Percentiles rank a stretch among this genome's conserved stretches.
Conservation (phyloP, 495 filamentous ascomycete species). For the Xylaria telfairii region DNA sequence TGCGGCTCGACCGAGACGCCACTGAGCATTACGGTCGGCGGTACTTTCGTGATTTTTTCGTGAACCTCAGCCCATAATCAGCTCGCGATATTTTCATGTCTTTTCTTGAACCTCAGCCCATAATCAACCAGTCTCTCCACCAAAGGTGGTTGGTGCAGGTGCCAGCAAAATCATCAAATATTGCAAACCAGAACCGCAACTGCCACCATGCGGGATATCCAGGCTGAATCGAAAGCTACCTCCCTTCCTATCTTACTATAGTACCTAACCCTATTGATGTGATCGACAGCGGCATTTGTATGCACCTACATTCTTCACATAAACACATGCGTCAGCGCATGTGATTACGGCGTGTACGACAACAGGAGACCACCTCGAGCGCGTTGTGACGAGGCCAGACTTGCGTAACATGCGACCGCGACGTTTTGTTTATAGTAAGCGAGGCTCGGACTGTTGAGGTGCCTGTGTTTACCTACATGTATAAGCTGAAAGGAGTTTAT, state of each 20-base stretch:
- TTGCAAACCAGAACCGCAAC: neutral
- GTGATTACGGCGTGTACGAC: neutral
- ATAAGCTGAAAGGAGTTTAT: neutral
- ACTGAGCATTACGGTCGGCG: neutral
- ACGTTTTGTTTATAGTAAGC: neutral
- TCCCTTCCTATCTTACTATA: neutral
- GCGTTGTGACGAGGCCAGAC: neutral
- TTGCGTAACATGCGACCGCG: slow-evolving; percentile 7
- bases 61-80: neutral
- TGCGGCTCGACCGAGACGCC: neutral
- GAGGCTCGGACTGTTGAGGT: neutral
- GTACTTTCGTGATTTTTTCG: neutral
- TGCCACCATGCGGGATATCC: neutral
- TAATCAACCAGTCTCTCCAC: neutral
- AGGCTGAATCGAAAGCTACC: neutral
- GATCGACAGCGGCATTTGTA: neutral
- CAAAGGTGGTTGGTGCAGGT: neutral
- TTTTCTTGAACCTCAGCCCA: neutral
- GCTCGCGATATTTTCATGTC: neutral
- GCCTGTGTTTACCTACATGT: neutral
- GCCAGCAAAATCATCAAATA: neutral
- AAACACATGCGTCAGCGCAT: neutral
- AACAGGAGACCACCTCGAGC: neutral
- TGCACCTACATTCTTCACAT: neutral
- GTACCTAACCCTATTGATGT: neutral